phyloP scores from a whole-genome alignment of 192 early-diverging fungal species.

The Chytriomyces confervae region DNA sequence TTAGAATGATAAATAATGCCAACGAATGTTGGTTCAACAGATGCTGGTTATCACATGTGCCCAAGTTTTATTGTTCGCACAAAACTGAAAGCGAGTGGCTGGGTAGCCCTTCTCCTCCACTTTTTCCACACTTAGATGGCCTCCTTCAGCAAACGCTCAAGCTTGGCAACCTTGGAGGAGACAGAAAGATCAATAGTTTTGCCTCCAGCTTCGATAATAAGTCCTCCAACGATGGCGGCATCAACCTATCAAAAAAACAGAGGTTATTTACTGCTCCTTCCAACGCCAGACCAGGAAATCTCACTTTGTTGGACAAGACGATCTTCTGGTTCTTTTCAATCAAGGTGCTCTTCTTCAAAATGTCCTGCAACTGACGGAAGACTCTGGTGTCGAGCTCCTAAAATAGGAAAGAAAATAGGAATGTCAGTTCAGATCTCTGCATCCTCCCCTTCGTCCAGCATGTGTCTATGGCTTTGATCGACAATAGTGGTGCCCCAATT shows the following conservation, averaged over 20 bases:
- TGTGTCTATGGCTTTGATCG: not conserved
- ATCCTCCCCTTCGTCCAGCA: not conserved
- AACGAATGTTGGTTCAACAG: too few species aligned
- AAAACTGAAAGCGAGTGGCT: too few species aligned
- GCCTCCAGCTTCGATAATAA: constrained; percentile 96
- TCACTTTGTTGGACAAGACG: constrained; percentile 83
- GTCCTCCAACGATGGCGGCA: constrained; percentile 90
- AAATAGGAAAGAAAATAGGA: not conserved
- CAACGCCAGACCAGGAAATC: not conserved
- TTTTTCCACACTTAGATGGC: constrained; percentile 45
- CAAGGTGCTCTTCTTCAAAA: constrained; percentile 81
- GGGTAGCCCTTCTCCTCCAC: too few species aligned
- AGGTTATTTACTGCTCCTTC: not conserved
- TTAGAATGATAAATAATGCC: too few species aligned
- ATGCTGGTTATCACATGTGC: too few species aligned
- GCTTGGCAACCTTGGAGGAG: constrained; percentile 91
- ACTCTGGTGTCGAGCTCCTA: constrained; percentile 80
- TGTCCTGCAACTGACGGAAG: constrained; percentile 73
- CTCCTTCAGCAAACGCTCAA: constrained; percentile 88
- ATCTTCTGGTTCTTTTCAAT: constrained; percentile 81
- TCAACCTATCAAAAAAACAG: constrained; percentile 66
- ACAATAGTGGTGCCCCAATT: not conserved
- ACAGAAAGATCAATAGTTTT: constrained; percentile 98
- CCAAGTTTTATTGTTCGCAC: too few species aligned
- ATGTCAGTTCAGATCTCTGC: not conserved